Evolutionary conservation across 2,329 filamentous ascomycete genomes (phyloP), one percentile per base, ranked within the genome.

Genomic region (Spiromastix sp.): DNA sequence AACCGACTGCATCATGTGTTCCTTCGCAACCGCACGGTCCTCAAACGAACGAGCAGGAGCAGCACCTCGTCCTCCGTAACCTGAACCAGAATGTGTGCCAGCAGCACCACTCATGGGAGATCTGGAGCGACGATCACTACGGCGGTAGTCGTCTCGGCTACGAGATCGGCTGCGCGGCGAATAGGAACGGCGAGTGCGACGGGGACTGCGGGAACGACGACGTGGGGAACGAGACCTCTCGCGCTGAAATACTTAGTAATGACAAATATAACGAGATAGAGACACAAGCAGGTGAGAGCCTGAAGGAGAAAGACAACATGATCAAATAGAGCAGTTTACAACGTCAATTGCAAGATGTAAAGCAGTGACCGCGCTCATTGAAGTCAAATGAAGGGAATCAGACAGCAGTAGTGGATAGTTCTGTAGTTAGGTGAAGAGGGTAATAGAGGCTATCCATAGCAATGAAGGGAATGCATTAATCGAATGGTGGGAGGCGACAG

Each of bases 1-100:
- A 52, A 95, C 81, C 58, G 77, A 86, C 65, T 79, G 81, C 85
- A 96, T 93, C 85, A 93, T 95, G 61, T 86, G 81, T 65, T 94
- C 86, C 65, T 91, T 87, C 53, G 82, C 81, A 44, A 72, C 78
- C 44, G 76, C 70, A 53, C 86, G 79, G 55, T 94, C 86, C 62
- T 96, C 89, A 64, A 78, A 84, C 39, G 77, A 79, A 64, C 87
- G 79, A 61, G 63, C 48, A 28, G 80, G 77, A 53, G 72, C 74
- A 59, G 72, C 75, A 60, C 69, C 70, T 64, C 76, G 81, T 43
- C 65, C 63, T 55, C 61, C 61, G 61, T 67, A 68, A 57, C 74
- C 76, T 63, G 79, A 72, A 69, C 79, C 82, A 72, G 79, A 81
- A 57, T 76, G 67, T 56, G 77, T 70, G 58, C 76, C 79, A 64